Percentiles rank a stretch among this genome's conserved stretches.
These are phyloP conservation scores for Saccharomycopsis crataegensis DNA, from an alignment of 1,139 yeast genomes.

Conservation along the genomic window DNA sequence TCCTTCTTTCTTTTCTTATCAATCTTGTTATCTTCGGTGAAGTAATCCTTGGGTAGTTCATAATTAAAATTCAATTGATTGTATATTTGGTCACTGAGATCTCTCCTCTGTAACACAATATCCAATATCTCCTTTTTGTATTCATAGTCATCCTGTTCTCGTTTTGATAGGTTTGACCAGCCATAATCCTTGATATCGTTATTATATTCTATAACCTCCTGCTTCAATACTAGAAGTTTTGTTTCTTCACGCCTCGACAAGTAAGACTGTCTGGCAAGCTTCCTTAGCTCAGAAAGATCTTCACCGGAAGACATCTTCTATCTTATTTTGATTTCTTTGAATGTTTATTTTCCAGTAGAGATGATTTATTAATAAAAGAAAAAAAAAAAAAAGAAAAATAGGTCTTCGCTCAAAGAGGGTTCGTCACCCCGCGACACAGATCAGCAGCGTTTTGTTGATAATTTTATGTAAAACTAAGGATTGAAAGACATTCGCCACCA, in stretches of 20 bases:
- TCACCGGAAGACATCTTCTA: neutral
- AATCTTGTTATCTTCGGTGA: constrained; percentile 29
- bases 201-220: constrained; percentile 34
- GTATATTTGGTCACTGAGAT: constrained; percentile 26
- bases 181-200: constrained; percentile 40
- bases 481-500: too few relatives aligned
- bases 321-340: neutral
- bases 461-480: too few relatives aligned
- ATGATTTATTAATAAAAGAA: neutral
- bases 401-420: neutral
- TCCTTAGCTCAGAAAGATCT: constrained; percentile 30
- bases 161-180: constrained; percentile 39
- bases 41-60: constrained; percentile 49
- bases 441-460: too few relatives aligned
- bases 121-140: constrained; percentile 42
- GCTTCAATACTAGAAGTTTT: constrained; percentile 33
- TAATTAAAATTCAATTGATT: constrained; percentile 29
- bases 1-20: constrained; percentile 12
- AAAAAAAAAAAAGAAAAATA: neutral
- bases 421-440: too few relatives aligned
- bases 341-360: neutral
- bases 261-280: constrained; percentile 42
- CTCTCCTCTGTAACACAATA: constrained; percentile 36
- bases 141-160: constrained; percentile 46
- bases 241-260: constrained; percentile 42